Evolutionary conservation across 371 early-diverging fungal genomes (phyloP), one percentile per base, ranked within the genome.

Genomic region (Umbelopsis sp.): DNA sequence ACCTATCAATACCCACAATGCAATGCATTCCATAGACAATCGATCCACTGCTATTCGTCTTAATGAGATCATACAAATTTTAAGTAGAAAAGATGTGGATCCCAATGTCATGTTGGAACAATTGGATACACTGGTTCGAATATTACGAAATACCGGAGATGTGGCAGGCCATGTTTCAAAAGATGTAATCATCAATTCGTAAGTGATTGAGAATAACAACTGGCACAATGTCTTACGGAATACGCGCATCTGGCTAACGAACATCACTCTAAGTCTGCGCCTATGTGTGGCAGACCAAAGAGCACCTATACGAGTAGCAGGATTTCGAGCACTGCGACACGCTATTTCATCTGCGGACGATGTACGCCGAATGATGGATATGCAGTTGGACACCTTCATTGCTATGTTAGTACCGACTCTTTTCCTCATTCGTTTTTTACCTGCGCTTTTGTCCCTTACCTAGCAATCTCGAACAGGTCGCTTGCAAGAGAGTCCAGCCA

Each of bases 341-440:
- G 66, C 89, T 25, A 82, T 89, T 16, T 77, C 77, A 65, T 73
- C 71, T 18, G 75, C 81, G n/a, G 69, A 69, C 10, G 76, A 79
- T 67, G 78, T 82, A 12, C 70, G 79, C 38, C 52, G 76, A 18
- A 81, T 90, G 69, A 78, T 88, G 72, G 72, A 76, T 1, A 69
- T 76, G 72, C 87, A 89, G 44, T 69, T 89, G 41, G 91, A 91
- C 72, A 72, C 92, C 25, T 91, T 91, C 69, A 79, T 91, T 70
- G 80, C 88, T 37, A 79, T 90, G 89, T 88, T 80, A 63, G 65
- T 71, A 4, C 66, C 45, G n/a, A 16, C 14, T 18, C 10, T 41
- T 41, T 41, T 41, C 8, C 4, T 16, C 14, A 57, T 35, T 8
- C 29, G 14, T 1, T 3, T 2, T 35, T 35, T 7, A 9, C 44